A percentile compares a stretch with the other conserved stretches of the same genome.
Evolutionary conservation across 306 rosid genomes (phyloP).

Genomic region (Styphnolobium japonicum): DNA sequence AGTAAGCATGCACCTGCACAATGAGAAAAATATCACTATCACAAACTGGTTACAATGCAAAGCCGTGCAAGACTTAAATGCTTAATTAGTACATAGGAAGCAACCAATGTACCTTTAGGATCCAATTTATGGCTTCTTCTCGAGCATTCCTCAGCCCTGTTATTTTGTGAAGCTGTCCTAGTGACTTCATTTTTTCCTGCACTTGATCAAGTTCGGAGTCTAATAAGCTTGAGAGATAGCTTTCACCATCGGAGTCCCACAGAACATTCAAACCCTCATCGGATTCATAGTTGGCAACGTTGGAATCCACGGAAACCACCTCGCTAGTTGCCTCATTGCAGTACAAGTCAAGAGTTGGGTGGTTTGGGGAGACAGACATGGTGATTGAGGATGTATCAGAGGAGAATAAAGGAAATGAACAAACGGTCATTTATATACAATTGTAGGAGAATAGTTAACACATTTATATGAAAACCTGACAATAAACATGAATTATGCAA

Average conservation of each 20-base stretch:
- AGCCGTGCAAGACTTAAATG: not conserved
- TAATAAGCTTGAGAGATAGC: constrained; percentile 16
- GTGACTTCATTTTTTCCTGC: constrained; percentile 12
- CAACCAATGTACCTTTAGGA: constrained; percentile 30
- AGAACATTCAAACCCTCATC: not conserved
- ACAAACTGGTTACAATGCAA: not conserved
- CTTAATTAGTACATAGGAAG: not conserved
- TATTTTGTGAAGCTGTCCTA: constrained; percentile 6
- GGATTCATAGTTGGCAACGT: not conserved
- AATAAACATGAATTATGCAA: not conserved
- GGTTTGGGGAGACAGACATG: constrained; percentile 29
- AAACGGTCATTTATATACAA: not conserved
- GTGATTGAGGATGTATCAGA: not conserved
- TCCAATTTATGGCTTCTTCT: constrained; percentile 44
- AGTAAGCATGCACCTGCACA: constrained; percentile 42
- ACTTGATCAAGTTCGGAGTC: constrained; percentile 41
- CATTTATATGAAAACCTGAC: not conserved
- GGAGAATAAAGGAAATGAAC: not conserved
- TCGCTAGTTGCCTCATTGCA: constrained; percentile 36
- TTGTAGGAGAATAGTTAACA: not conserved
- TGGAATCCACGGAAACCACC: constrained; percentile 29
- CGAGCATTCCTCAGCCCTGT: constrained; percentile 26
- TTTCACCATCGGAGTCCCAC: constrained; percentile 25
- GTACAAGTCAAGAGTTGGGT: constrained; percentile 25
- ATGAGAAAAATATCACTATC: not conserved